A percentile compares a stretch with the other conserved stretches of the same genome.
Conservation (phyloP, 2,329 filamentous ascomycete species). For the Fusarium nygamai region DNA sequence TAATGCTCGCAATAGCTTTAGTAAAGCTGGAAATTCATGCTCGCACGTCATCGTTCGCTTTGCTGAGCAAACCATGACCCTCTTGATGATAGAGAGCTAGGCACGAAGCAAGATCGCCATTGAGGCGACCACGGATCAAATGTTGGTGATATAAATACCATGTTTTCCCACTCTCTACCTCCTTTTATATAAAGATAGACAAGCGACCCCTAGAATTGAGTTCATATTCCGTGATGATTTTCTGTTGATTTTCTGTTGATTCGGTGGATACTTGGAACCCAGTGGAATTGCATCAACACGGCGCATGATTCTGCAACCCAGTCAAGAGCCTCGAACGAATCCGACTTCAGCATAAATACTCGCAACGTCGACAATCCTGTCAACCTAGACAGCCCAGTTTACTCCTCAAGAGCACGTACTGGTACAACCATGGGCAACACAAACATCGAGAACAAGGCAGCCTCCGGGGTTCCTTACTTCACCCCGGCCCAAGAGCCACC, state of each 20-base stretch:
- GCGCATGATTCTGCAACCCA: neutral
- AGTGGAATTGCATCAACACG: constrained; percentile 2
- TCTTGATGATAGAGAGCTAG: neutral
- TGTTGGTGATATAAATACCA: neutral
- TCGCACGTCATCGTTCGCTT: constrained; percentile 21
- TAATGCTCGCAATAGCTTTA: neutral
- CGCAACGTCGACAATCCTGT: neutral
- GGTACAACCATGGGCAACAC: constrained; percentile 26
- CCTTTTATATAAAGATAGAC: neutral
- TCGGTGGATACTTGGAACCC: neutral
- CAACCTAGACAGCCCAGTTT: neutral
- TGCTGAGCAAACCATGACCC: neutral
- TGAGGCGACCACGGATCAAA: neutral
- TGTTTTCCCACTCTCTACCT: neutral
- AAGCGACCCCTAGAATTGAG: neutral
- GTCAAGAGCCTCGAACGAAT: neutral
- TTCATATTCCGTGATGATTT: neutral
- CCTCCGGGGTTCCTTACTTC: constrained; percentile 60
- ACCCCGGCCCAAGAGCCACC: constrained; percentile 64
- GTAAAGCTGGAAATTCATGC: neutral
- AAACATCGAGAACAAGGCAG: constrained; percentile 50
- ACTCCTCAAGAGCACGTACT: neutral
- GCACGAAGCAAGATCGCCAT: neutral
- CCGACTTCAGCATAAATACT: constrained; percentile 13
- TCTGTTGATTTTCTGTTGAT: neutral